A percentile compares a stretch with the other conserved stretches of the same genome.
Conservation (phyloP, 1,139 yeast species). For the Geotrichum citri-aurantii region DNA sequence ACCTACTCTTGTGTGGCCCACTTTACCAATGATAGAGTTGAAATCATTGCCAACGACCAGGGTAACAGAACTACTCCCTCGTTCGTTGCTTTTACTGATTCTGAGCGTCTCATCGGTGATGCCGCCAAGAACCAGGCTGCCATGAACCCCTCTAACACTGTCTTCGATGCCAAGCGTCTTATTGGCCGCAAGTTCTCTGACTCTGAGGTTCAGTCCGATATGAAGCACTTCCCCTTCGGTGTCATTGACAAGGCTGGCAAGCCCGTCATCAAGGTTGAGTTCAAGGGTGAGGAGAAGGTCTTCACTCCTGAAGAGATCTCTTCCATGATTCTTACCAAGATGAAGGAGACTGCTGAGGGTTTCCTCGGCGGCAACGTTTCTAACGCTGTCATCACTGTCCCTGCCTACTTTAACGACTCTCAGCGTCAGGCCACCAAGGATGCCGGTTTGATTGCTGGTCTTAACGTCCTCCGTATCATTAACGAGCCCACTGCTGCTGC, state of each 20-base stretch:
- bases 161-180: slow-evolving; percentile 94
- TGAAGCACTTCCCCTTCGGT: slow-evolving; percentile 95
- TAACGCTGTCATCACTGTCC: slow-evolving; percentile 89
- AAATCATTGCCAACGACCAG: slow-evolving; percentile 95
- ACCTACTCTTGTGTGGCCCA: slow-evolving; percentile 98
- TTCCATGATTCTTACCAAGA: slow-evolving; percentile 44
- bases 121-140: slow-evolving; percentile 99
- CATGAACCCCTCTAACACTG: slow-evolving; percentile 43
- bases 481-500: slow-evolving; percentile 99
- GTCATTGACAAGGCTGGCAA: slow-evolving; percentile 78
- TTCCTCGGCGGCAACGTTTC: slow-evolving; percentile 80
- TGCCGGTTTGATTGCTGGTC: slow-evolving; percentile 95
- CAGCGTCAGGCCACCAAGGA: slow-evolving; percentile 36
- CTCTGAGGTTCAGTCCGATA: slow-evolving; percentile 84
- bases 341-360: slow-evolving; percentile 89
- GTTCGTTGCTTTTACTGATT: slow-evolving; percentile 91
- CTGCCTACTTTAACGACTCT: slow-evolving; percentile 48
- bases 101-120: slow-evolving; percentile 96
- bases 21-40: slow-evolving; percentile 86
- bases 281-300: slow-evolving; percentile 42
- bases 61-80: slow-evolving; percentile 99
- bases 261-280: slow-evolving; percentile 82
- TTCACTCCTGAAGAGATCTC: slow-evolving; percentile 96
- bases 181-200: slow-evolving; percentile 89
- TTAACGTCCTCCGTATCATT: slow-evolving; percentile 90